phyloP scores from a whole-genome alignment of 352 stramenopile genomes.

The Globisporangium iwayamae region DNA sequence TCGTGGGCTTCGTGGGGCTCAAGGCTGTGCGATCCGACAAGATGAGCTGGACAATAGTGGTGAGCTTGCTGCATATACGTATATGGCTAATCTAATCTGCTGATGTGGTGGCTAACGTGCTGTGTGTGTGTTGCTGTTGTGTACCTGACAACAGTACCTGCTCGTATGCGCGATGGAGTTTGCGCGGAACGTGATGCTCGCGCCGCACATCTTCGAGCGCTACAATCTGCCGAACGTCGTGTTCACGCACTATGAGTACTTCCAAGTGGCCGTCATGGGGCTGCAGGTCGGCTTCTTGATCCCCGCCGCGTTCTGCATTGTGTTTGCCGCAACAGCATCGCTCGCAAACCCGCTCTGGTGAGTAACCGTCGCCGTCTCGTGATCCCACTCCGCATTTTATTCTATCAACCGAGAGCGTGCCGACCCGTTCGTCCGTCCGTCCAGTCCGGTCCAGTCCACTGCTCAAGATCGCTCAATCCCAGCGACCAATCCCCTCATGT shows the following conservation, averaged over 20 bases:
- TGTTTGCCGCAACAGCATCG: slow-evolving; percentile 55
- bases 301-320: slow-evolving; percentile 60
- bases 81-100: slow-evolving; percentile 10
- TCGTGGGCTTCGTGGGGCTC: slow-evolving; percentile 62
- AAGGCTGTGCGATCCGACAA: slow-evolving; percentile 71
- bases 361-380: slow-evolving; percentile 2
- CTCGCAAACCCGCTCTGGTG: slow-evolving; percentile 64
- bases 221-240: slow-evolving; percentile 50
- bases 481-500: neutral
- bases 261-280: slow-evolving; percentile 65
- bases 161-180: slow-evolving; percentile 71
- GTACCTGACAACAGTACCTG: slow-evolving; percentile 38
- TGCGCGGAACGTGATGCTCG: slow-evolving; percentile 62
- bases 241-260: slow-evolving; percentile 69
- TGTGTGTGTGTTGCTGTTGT: neutral
- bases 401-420: slow-evolving; percentile 1
- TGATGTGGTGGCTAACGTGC: neutral
- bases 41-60: slow-evolving; percentile 77
- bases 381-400: neutral
- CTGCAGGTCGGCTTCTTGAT: slow-evolving; percentile 66
- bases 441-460: neutral
- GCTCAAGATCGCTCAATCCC: neutral
- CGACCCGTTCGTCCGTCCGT: neutral
- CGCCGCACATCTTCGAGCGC: slow-evolving; percentile 56
- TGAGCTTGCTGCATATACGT: slow-evolving; percentile 22